A percentile compares a stretch with the other conserved stretches of the same genome.
These are phyloP conservation scores for Cytospora mali DNA, from an alignment of 2,329 filamentous ascomycete species.

Conservation along the genomic window DNA sequence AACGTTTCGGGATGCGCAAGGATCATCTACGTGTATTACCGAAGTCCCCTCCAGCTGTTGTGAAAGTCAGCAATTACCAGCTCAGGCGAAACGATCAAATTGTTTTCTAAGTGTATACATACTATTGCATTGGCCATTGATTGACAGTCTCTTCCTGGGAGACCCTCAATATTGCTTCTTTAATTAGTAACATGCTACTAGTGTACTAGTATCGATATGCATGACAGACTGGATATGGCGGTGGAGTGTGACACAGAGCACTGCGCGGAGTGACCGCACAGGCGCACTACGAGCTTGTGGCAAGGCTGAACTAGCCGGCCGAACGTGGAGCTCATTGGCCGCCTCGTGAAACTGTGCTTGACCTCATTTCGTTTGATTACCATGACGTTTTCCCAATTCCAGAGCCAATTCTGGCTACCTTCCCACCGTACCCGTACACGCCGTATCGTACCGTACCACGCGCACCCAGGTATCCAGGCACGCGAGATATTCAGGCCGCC, in stretches of 20 bases:
- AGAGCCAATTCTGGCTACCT: background rate
- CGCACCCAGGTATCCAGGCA: background rate
- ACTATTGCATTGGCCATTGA: background rate
- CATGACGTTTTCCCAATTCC: constrained; percentile 20
- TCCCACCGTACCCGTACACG: too few relatives aligned
- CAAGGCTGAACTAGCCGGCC: constrained; percentile 20
- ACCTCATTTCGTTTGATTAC: constrained; percentile 13
- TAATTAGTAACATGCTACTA: background rate
- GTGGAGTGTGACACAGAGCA: background rate
- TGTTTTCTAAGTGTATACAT: background rate
- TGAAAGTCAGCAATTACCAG: background rate
- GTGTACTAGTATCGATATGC: background rate
- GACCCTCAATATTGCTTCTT: background rate
- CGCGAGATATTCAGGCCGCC: too few relatives aligned
- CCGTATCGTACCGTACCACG: too few relatives aligned
- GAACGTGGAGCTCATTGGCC: constrained; percentile 14
- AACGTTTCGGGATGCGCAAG: background rate
- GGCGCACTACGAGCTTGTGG: constrained; percentile 10
- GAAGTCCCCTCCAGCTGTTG: too few relatives aligned
- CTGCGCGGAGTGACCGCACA: background rate
- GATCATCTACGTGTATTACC: background rate
- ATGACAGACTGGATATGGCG: background rate
- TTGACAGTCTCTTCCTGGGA: background rate
- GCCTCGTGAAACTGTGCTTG: constrained; percentile 18
- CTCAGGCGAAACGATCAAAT: background rate